These are phyloP conservation scores for Sistotremastrum suecicum DNA, from an alignment of 768 basidiomycete species.

Conservation along the genomic window DNA sequence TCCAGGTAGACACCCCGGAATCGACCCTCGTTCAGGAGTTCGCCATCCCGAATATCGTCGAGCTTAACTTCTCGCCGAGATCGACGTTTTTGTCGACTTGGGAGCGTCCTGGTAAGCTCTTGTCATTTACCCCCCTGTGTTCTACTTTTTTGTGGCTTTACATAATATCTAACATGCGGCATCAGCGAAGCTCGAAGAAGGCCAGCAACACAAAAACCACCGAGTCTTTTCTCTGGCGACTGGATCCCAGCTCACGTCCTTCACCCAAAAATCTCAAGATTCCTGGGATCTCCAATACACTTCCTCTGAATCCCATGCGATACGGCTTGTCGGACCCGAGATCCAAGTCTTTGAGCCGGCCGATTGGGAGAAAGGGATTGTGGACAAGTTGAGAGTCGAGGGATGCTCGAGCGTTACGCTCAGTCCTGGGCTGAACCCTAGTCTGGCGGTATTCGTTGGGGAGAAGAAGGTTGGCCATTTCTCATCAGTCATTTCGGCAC, in stretches of 20 bases:
- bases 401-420: conserved; percentile 64
- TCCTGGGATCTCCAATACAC: conserved; percentile 90
- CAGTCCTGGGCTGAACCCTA: conserved; percentile 76
- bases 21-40: conserved; percentile 53
- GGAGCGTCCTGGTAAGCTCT: conserved; percentile 65
- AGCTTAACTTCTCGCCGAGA: conserved; percentile 84
- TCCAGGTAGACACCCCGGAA: conserved; percentile 57
- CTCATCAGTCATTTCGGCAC: background rate
- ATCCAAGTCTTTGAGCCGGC: conserved; percentile 74
- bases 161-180: background rate
- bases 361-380: conserved; percentile 66
- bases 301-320: conserved; percentile 73
- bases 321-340: conserved; percentile 68
- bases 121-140: background rate
- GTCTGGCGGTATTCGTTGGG: conserved; percentile 80
- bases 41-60: conserved; percentile 58
- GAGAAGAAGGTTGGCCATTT: conserved; percentile 68
- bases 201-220: conserved; percentile 85
- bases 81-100: conserved; percentile 91
- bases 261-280: conserved; percentile 84
- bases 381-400: conserved; percentile 73
- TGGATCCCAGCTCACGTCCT: conserved; percentile 75
- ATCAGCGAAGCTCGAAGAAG: conserved; percentile 76
- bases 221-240: conserved; percentile 78
- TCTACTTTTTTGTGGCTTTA: background rate